Base-by-base conservation (phyloP, 306 rosid species). In the Citrullus amarus region DNA sequence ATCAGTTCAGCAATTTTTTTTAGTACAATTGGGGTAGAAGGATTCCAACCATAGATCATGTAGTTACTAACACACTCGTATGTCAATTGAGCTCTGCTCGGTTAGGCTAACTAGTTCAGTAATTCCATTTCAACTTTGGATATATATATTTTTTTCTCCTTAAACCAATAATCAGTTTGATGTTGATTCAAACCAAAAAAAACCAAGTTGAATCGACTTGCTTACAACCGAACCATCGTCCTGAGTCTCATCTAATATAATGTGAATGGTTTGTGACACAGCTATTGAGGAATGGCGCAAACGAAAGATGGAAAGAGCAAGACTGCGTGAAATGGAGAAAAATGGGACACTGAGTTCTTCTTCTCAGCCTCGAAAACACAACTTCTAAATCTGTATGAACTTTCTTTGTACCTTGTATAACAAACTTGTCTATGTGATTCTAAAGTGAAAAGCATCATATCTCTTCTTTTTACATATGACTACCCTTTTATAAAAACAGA, bases 281-380 rank as follows among this genome's bases (percentile, higher is more conserved):
- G 99, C 99, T 84, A 80, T 95, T 82, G 99, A 91, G 84, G 99
- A 95, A 83, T 95, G 99, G 99, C 90, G 99, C 57, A 92, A 89
- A 83, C 80, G 99, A 85, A 95, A 95, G 90, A 95, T 95, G 91
- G 99, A 92, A 79, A 86, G 99, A 67, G 99, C 97, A 34, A 85
- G 97, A 77, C 92, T 82, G 68, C 90, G 99, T 54, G 87, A 90
- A 84, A 74, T 88, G 75, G 97, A 83, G 88, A 95, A 88, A 86
- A 95, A 95, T 78, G 98, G 96, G 83, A 90, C 97, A 28, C 55
- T 66, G 51, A 65, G 86, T 4, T 82, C 93, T 78, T 85, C 77
- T 22, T 70, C 57, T 13, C 58, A 86, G 79, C 89, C 80, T 91
- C 84, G 90, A 43, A 58, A 54, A 51, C 22, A 39, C 32, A 34